Base-by-base conservation (phyloP, 2,329 filamentous ascomycete species). In the Fusarium sp. region DNA sequence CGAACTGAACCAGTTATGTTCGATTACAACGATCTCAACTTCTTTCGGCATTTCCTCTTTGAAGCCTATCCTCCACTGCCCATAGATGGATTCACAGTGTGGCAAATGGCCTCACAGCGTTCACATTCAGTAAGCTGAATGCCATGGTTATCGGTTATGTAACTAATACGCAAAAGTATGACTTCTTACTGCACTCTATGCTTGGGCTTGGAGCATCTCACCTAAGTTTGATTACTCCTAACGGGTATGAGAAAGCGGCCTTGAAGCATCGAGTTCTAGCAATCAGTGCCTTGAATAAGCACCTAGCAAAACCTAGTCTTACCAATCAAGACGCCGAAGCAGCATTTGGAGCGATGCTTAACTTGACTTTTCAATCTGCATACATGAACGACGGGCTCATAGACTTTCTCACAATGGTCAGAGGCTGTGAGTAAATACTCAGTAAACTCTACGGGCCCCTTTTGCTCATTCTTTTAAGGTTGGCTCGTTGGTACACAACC, bases 11-110 rank as follows among this genome's bases (percentile, higher is more conserved):
- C 76, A 3, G 56, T 60, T 6, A 73, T 74, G 29, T 87, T 86
- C 66, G 80, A 79, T 38, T 73, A 81, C 21, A 78, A 84, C 38
- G 86, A 88, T 62, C 81, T 88, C 76, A 81, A 84, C 25, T 86
- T 87, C 76, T 88, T 88, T 70, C 84, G 87, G 57, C 86, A 88
- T 70, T 88, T 87, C 70, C 70, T 88, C 14, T 78, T 84, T 10
- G 78, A 82, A 12, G 85, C 86, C 4, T 83, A 83, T 58, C 83
- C 83, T 11, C 76, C 82, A 5, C 57, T 84, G 1, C 83, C 83
- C 4, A 75, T 84, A 16, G 78, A 77, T 44, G 81, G 82, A 0
- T 79, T 79, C 27, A 63, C 66, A 10, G 73, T 84, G 1, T 84
- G 83, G 83, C 78, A 76, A 49, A 72, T 79, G 29, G 79, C 82